phyloP scores from a whole-genome alignment of 306 rosid species.

The Alnus rubra region DNA sequence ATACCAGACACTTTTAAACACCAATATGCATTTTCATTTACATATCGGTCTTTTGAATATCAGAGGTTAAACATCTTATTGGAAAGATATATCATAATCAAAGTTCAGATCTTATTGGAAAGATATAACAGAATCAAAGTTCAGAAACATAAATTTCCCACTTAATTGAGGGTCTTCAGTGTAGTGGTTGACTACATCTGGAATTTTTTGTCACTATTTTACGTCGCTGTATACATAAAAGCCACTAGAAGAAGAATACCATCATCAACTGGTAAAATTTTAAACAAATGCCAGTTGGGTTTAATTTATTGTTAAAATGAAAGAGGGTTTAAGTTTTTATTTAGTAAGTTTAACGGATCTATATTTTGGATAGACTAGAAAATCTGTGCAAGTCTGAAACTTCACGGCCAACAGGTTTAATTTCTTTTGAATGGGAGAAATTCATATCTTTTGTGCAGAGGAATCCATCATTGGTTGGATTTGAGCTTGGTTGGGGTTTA shows the following conservation, averaged over 20 bases:
- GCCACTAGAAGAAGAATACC: background rate
- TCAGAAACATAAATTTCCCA: background rate
- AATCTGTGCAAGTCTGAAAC: background rate
- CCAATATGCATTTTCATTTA: conserved; percentile 3
- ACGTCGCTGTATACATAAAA: background rate
- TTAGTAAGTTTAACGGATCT: background rate
- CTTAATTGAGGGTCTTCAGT: conserved; percentile 5
- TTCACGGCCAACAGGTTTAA: background rate
- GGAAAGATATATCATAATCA: background rate
- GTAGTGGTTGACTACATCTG: background rate
- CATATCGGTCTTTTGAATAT: background rate
- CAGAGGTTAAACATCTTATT: background rate
- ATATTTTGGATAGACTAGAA: background rate
- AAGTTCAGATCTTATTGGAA: background rate
- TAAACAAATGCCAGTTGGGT: background rate
- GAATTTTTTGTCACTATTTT: background rate
- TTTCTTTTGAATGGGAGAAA: background rate
- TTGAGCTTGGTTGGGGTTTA: background rate
- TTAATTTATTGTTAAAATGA: background rate
- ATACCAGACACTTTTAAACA: conserved; percentile 13
- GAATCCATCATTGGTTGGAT: background rate
- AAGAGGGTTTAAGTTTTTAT: background rate
- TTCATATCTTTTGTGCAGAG: background rate
- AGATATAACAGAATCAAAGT: background rate
- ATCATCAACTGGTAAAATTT: background rate